Evolutionary conservation across 192 early-diverging fungal species (phyloP).

Genomic region (Coemansia sp.): DNA sequence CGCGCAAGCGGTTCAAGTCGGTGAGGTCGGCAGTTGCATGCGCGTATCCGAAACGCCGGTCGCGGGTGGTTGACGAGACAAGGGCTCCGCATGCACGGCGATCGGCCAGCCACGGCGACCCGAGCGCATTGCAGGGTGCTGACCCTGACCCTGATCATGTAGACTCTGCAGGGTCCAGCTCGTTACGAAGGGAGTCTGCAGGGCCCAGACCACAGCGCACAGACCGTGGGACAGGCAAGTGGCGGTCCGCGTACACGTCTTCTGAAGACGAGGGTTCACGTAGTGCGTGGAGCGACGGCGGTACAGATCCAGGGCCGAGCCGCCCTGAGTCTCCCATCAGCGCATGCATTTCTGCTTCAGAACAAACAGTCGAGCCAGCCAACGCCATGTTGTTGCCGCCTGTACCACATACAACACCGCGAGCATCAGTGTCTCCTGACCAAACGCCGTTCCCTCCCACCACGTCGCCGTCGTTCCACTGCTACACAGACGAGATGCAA

Average conservation of each 20-base stretch:
- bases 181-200: no score
- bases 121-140: neutral
- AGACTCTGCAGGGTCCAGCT: no score
- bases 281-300: neutral
- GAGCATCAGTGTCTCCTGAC: slow-evolving; percentile 42
- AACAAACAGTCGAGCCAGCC: neutral
- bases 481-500: slow-evolving; percentile 20
- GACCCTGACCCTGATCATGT: neutral
- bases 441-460: slow-evolving; percentile 33
- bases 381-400: slow-evolving; percentile 12
- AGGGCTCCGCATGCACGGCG: slow-evolving; percentile 28
- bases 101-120: slow-evolving; percentile 35
- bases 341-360: neutral
- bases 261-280: slow-evolving; percentile 1
- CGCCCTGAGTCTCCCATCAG: slow-evolving; percentile 3
- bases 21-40: slow-evolving; percentile 42
- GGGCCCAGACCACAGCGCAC: no score
- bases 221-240: neutral
- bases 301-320: neutral
- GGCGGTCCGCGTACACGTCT: neutral
- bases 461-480: slow-evolving; percentile 27
- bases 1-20: slow-evolving; percentile 42
- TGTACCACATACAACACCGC: slow-evolving; percentile 30
- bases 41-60: slow-evolving; percentile 19
- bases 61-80: slow-evolving; percentile 2